Evolutionary conservation across 768 basidiomycete species (phyloP).

Genomic region (Lactifluus pinguis): DNA sequence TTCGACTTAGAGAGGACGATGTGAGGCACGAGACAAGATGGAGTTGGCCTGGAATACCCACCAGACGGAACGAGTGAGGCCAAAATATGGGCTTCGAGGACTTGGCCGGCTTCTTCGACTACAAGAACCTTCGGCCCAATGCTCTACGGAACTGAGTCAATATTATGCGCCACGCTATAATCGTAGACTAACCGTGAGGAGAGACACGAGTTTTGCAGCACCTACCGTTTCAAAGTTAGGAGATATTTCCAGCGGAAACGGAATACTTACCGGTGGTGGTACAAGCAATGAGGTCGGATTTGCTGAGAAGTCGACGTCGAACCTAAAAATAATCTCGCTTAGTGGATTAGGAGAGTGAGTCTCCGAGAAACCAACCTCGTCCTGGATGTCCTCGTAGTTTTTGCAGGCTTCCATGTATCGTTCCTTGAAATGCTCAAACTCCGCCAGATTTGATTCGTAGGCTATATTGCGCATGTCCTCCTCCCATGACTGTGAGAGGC

Average conservation of each 20-base stretch:
- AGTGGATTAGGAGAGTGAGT: not conserved
- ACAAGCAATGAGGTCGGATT: conserved; percentile 60
- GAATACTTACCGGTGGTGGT: conserved; percentile 57
- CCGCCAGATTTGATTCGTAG: conserved; percentile 26
- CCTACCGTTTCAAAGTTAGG: conserved; percentile 30
- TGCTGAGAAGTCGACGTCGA: conserved; percentile 43
- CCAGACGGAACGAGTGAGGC: conserved; percentile 46
- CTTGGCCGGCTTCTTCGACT: conserved; percentile 78
- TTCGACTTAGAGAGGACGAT: conserved; percentile 31
- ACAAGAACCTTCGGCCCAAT: conserved; percentile 52
- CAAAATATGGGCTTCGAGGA: conserved; percentile 69
- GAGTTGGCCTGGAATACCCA: not conserved
- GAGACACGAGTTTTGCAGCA: conserved; percentile 53
- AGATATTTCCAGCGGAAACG: not conserved
- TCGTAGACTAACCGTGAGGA: conserved; percentile 42
- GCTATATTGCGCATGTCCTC: conserved; percentile 30
- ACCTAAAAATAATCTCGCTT: conserved; percentile 30
- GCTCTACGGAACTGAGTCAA: conserved; percentile 31
- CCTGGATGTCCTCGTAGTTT: conserved; percentile 33
- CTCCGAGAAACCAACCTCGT: conserved; percentile 38
- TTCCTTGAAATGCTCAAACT: conserved; percentile 36
- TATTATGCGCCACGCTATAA: not conserved
- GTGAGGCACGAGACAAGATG: not conserved
- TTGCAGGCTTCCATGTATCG: conserved; percentile 34
- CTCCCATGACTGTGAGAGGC: conserved; percentile 40